Base-by-base conservation (phyloP, 768 basidiomycete species). In the Mycena metata region DNA sequence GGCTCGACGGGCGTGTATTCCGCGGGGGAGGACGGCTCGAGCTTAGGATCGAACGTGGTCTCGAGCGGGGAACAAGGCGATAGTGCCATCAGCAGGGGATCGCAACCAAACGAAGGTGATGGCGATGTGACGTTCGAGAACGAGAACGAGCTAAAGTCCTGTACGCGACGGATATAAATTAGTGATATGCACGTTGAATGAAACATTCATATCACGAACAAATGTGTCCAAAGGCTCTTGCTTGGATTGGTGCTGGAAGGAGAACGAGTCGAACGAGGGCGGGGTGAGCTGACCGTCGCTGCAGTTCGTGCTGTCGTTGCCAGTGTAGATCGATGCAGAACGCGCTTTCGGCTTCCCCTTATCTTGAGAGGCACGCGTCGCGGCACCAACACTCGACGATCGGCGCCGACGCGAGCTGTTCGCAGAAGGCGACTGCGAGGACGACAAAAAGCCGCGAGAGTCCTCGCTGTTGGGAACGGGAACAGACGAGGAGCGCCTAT, bases 401-500 rank as follows among this genome's bases (percentile, higher is more conserved):
- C 80, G 70, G 21, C 79, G 79, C 49, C 76, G 72, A 42, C 67
- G 71, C 16, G 69, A 67, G 33, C 19, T 46, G 21, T n/a, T 33
- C 5, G 12, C 42, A 2, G 55, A 11, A 16, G 56, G 55, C n/a
- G 62, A 26, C 47, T 76, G 66, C n/a, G 73, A 71, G 7, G 74
- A 74, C 42, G 78, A 76, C 35, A 82, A 73, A 76, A 83, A 82
- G 13, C 76, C 76, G 67, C 81, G 78, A 23, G 77, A 75, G 51
- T 79, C 79, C 43, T 80, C 82, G 6, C 78, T 76, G 54, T 85
- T 83, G 12, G 83, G 81, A 24, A 85, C 77, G 2, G 89, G 89
- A 3, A 83, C 86, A 49, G 90, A 92, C 13, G 90, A 90, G 26
- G 90, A 91, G 41, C 91, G 88, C 47, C 87, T 85, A 80, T 88